Percentiles rank a stretch among this genome's conserved stretches.
Evolutionary conservation across 2,329 filamentous ascomycete species (phyloP).

Genomic region (Escovopsis sp.): DNA sequence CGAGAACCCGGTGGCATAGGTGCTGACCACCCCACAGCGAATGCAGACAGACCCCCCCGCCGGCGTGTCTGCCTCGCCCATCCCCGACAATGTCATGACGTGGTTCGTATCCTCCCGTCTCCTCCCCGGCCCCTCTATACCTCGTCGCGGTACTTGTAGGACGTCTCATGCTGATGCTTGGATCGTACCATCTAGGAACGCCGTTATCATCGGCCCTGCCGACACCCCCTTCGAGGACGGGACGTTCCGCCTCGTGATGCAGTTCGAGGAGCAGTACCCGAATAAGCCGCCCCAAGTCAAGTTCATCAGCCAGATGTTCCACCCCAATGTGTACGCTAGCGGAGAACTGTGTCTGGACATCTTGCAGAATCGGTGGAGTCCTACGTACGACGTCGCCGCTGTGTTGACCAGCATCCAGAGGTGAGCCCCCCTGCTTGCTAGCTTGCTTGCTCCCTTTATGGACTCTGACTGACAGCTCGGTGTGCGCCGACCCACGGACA

Average conservation of each 20-base stretch:
- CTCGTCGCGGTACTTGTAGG: background rate
- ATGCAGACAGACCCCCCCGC: conserved; percentile 99
- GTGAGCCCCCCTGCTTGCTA: conserved; percentile 35
- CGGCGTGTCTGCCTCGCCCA: conserved; percentile 87
- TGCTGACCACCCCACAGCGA: conserved; percentile 40
- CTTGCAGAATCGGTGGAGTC: conserved; percentile 94
- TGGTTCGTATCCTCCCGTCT: conserved; percentile 42
- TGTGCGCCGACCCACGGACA: too few relatives aligned
- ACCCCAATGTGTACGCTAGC: conserved; percentile 95
- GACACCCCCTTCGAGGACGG: conserved; percentile 98
- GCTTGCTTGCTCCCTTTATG: background rate
- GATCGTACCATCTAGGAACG: conserved; percentile 60
- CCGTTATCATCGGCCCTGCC: conserved; percentile 90
- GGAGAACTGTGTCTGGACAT: conserved; percentile 96
- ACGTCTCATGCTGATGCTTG: conserved; percentile 10
- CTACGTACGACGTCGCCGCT: conserved; percentile 94
- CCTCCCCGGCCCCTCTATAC: too few relatives aligned
- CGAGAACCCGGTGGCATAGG: background rate
- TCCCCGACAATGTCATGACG: conserved; percentile 94
- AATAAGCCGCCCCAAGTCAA: conserved; percentile 97
- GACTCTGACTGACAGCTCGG: background rate
- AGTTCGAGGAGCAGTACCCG: conserved; percentile 97
- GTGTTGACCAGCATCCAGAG: conserved; percentile 97
- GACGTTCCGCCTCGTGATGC: conserved; percentile 94
- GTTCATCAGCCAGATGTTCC: conserved; percentile 98